A percentile compares a stretch with the other conserved stretches of the same genome.
Evolutionary conservation across 202 grass and related monocot species (phyloP).

Genomic region (Setaria italica): DNA sequence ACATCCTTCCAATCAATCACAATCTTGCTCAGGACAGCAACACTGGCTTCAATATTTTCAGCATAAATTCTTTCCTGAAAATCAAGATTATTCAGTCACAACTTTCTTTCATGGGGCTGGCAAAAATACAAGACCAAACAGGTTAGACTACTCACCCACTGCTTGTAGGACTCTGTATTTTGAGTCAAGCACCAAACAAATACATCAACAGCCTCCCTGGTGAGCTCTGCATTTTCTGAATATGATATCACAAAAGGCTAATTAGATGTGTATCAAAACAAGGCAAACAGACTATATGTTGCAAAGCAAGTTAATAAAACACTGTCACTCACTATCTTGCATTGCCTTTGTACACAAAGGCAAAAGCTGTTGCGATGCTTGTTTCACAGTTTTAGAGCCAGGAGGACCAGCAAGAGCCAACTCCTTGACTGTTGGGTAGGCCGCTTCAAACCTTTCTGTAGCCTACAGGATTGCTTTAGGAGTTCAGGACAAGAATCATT

Average conservation of each 20-base stretch:
- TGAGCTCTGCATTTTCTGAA: conserved; percentile 84
- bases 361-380: conserved; percentile 85
- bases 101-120: background rate
- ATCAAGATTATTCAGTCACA: conserved; percentile 36
- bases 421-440: conserved; percentile 85
- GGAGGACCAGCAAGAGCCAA: conserved; percentile 81
- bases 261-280: conserved; percentile 29
- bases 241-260: conserved; percentile 30
- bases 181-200: conserved; percentile 94
- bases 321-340: conserved; percentile 81
- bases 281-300: background rate
- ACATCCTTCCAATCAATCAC: conserved; percentile 68
- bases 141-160: conserved; percentile 69
- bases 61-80: conserved; percentile 75
- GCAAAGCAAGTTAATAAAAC: conserved; percentile 14
- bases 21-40: conserved; percentile 73
- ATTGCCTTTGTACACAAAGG: conserved; percentile 72
- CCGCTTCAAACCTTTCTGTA: conserved; percentile 88
- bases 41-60: conserved; percentile 74
- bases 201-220: conserved; percentile 69
- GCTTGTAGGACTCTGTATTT: conserved; percentile 85
- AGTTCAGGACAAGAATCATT: conserved; percentile 31
- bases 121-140: conserved; percentile 15
- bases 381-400: conserved; percentile 86
- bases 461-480: conserved; percentile 62